A percentile compares a stretch with the other conserved stretches of the same genome.
These are phyloP conservation scores for Fusarium sulawesiense DNA, from an alignment of 2,329 filamentous ascomycete species.

Conservation along the genomic window DNA sequence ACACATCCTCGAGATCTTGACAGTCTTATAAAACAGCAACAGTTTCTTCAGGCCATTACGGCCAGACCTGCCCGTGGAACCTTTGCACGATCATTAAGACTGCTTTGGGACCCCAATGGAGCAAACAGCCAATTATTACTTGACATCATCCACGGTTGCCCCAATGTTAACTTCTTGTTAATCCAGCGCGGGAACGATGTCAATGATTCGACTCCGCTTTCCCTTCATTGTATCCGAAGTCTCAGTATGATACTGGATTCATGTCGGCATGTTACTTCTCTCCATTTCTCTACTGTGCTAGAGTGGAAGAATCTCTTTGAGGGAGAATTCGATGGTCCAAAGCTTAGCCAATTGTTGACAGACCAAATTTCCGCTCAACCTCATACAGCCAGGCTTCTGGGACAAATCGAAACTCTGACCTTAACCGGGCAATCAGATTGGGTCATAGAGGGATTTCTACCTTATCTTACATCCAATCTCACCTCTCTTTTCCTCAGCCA, in stretches of 20 bases:
- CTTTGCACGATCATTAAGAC: not conserved
- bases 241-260: not conserved
- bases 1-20: not conserved
- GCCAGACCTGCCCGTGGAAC: not conserved
- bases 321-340: too few species aligned
- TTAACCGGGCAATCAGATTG: not conserved
- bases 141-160: not conserved
- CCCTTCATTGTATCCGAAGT: too few species aligned
- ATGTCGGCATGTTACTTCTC: not conserved
- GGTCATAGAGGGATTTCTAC: not conserved
- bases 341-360: too few species aligned
- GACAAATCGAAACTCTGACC: not conserved
- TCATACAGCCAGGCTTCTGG: not conserved
- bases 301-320: not conserved
- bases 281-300: not conserved
- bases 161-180: not conserved
- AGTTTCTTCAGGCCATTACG: slow-evolving; percentile 1
- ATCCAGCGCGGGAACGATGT: not conserved
- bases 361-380: not conserved
- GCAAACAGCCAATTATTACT: not conserved
- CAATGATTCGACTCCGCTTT: not conserved
- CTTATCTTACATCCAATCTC: not conserved
- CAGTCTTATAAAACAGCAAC: not conserved
- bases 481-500: not conserved
- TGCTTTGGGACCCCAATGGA: not conserved